These are phyloP conservation scores for Zasmidium cellare DNA, from an alignment of 2,329 filamentous ascomycete genomes.

Conservation along the genomic window DNA sequence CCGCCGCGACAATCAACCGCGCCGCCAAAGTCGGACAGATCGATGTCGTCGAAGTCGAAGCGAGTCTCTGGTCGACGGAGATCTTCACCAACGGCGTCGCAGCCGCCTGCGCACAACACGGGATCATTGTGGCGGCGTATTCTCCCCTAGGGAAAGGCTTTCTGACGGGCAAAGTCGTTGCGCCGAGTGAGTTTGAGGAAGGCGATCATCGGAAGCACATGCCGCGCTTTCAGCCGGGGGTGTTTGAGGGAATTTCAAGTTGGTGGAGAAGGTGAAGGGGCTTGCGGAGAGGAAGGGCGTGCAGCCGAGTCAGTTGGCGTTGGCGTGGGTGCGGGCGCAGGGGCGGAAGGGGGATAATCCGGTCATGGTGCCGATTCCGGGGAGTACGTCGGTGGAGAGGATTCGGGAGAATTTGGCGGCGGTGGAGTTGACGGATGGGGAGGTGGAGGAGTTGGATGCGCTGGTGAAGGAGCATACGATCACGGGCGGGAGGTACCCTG, in stretches of 20 bases:
- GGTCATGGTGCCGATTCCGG: not conserved
- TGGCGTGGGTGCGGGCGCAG: not conserved
- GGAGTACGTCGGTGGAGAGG: not conserved
- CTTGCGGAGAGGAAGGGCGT: not conserved
- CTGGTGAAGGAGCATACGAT: not conserved
- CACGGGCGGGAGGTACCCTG: not conserved
- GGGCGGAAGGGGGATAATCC: not conserved
- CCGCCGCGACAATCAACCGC: conserved; percentile 45
- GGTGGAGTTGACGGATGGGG: not conserved
- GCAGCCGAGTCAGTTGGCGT: not conserved
- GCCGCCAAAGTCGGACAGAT: conserved; percentile 54
- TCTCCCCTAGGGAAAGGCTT: not conserved
- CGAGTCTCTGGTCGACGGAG: conserved; percentile 30
- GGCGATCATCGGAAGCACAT: not conserved
- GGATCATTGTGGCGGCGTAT: not conserved
- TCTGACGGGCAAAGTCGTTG: not conserved
- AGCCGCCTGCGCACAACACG: not conserved
- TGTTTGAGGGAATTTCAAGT: not conserved
- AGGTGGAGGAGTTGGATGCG: not conserved
- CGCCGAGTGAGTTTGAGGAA: not conserved
- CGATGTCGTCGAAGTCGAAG: conserved; percentile 59
- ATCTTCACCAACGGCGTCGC: not conserved
- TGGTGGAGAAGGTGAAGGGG: not conserved
- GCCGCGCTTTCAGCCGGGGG: not conserved
- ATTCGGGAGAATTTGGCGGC: not conserved